phyloP scores from a whole-genome alignment of 371 early-diverging fungal species.

The Mucor plumbeus region DNA sequence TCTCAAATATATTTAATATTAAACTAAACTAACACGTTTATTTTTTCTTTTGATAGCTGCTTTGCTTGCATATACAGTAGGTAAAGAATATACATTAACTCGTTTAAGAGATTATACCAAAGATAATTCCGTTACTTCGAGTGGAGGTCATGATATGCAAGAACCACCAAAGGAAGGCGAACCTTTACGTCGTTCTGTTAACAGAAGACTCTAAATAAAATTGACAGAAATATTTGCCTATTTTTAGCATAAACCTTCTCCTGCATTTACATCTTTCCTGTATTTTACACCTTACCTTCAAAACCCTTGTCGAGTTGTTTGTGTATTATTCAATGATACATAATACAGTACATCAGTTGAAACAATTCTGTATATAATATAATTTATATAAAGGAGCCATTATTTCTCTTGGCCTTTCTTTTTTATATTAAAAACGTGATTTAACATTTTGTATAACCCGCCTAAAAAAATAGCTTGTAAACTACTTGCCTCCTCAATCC shows the following conservation, averaged over 20 bases:
- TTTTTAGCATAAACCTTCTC: constrained; percentile 1
- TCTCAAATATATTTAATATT: neutral
- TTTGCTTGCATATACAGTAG: constrained; percentile 20
- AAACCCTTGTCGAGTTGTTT: neutral
- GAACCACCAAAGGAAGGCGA: constrained; percentile 18
- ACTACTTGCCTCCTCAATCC: neutral
- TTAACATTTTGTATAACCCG: constrained; percentile 1
- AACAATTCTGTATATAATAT: neutral
- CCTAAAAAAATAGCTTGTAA: constrained; percentile 4
- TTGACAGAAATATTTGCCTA: constrained; percentile 2
- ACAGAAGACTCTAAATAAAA: constrained; percentile 27
- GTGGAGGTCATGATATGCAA: constrained; percentile 13
- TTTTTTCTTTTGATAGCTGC: constrained; percentile 21
- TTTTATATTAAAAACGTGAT: neutral
- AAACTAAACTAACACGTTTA: neutral
- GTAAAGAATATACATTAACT: constrained; percentile 31
- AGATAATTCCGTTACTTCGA: constrained; percentile 33
- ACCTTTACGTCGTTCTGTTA: constrained; percentile 31
- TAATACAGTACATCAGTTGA: neutral
- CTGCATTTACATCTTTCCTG: neutral
- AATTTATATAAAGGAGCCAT: neutral
- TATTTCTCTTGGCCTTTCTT: neutral
- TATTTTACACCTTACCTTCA: neutral
- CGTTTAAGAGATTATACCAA: constrained; percentile 29
- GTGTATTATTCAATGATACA: neutral